Percentiles rank a stretch among this genome's conserved stretches.
phyloP scores from a whole-genome alignment of 108 stramenopile species.

The Chaetoceros tenuissimus region DNA sequence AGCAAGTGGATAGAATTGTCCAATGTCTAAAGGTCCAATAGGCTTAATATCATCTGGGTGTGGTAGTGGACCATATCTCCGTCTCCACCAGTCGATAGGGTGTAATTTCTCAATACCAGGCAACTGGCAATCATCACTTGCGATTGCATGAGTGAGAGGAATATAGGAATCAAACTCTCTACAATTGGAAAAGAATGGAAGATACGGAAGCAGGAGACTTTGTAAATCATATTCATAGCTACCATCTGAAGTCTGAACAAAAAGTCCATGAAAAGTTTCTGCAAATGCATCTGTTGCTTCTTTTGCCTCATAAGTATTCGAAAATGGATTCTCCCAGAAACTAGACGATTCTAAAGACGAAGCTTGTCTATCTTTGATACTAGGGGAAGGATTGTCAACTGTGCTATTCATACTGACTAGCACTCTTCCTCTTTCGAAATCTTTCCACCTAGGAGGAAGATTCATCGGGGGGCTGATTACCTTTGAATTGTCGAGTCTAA shows the following conservation, averaged over 20 bases:
- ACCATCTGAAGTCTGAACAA: conserved; percentile 7
- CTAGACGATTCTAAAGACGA: conserved; percentile 18
- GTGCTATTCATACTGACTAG: conserved; percentile 56
- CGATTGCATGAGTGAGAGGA: conserved; percentile 25
- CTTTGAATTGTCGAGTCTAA: conserved; percentile 13
- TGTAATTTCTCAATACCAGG: conserved; percentile 14
- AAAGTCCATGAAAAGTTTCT: conserved; percentile 64
- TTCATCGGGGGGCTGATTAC: conserved; percentile 51
- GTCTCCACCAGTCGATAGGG: conserved; percentile 44
- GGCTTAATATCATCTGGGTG: conserved; percentile 61
- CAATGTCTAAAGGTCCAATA: conserved; percentile 49
- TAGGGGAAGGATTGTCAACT: conserved; percentile 10
- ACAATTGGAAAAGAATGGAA: conserved; percentile 65
- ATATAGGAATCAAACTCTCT: conserved; percentile 41
- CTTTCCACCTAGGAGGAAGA: conserved; percentile 66
- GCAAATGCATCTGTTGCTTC: conserved; percentile 58
- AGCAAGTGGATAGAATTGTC: conserved; percentile 48
- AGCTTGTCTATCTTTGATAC: conserved; percentile 19
- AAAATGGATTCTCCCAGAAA: conserved; percentile 49
- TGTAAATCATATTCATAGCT: conserved; percentile 26
- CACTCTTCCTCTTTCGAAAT: conserved; percentile 61
- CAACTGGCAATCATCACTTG: conserved; percentile 21
- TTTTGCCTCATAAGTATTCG: conserved; percentile 21
- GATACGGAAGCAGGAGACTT: conserved; percentile 48
- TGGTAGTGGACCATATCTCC: conserved; percentile 39